Evolutionary conservation across 768 basidiomycete species (phyloP), one percentile per base, ranked within the genome.

Genomic region (Leccinum aurantiacum): DNA sequence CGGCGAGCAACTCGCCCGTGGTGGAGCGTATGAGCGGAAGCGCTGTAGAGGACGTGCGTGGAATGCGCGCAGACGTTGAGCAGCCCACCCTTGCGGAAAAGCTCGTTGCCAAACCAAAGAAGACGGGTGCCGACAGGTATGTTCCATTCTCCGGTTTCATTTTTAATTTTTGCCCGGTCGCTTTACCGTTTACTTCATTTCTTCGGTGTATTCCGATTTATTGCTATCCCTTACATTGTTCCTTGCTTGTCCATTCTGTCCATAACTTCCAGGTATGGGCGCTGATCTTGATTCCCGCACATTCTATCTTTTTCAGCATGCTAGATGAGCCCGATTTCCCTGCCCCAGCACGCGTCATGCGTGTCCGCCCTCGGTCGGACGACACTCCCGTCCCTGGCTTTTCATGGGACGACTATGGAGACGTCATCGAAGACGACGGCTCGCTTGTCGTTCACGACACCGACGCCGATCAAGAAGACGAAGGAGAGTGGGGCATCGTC

Each of bases 401-500:
- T 69, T 84, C 88, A 0, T 90, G 87, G 90, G 85, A 75, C 0
- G 89, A 91, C 75, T 91, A 91, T 66, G 90, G 91, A 58, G 87
- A 90, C 54, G 83, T 83, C 22, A 71, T 82, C 54, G 67, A 67
- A 17, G 74, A 46, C 44, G n/a, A 69, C 0, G 65, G 63, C 35
- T 69, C 73, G 41, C 79, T 74, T 11, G 79, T 9, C n/a, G 9
- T 78, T n/a, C 80, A 80, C 53, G 86, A 85, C 49, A 84, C 82
- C 4, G 88, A 85, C 48, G 84, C 82, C 5, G 88, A 85, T 59
- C 85, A 82, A 27, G 90, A 89, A 69, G 90, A 90, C 56, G 90
- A 88, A 54, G 88, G 85, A 3, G 79, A 78, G 17, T 93, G 91
- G 92, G 89, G 84, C 24, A 83, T 91, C 47, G 90, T 93, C 65